Evolutionary conservation across 345 rosid genomes (phyloP), one percentile per base, ranked within the genome.

Genomic region (Moringa oleifera): DNA sequence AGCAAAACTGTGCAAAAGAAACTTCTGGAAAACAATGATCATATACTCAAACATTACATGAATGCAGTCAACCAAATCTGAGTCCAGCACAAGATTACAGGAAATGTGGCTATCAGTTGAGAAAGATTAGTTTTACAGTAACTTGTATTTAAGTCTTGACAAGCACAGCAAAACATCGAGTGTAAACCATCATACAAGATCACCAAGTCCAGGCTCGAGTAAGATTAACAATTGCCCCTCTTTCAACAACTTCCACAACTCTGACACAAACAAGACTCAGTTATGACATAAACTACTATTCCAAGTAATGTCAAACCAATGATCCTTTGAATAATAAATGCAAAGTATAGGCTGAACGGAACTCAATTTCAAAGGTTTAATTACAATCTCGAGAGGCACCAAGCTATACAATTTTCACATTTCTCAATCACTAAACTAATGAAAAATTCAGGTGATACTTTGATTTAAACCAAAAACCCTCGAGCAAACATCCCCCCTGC

Each of bases 401-500:
- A 41, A 41, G 16, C 47, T 4, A 41, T 41, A 41, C 17, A 41
- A 41, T 9, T 41, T 41, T 1, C 6, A 41, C 47, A 11, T 5
- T 41, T 41, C 17, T 4, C 47, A 9, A 41, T 41, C 47, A 41
- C 47, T 2, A 41, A 41, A 15, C 17, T 11, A 41, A 28, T 28
- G 33, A 28, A 28, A 28, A 28, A 28, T 28, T 28, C 33, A 28
- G 5, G 33, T 15, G 47, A 41, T 41, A 5, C 12, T 16, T 41
- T 15, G 17, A 41, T 41, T 41, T 41, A 41, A 15, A 1, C 1
- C 47, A 60, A 62, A n/a, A 66, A 66, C 75, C 66, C 53, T 52
- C 67, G 58, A 51, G 25, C 59, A 25, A 61, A 20, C 23, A 37
- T 65, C 20, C 31, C 61, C 49, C 53, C 45, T 33, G 62, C 20